These are phyloP conservation scores for Penicillium atrosanguineum DNA, from an alignment of 495 filamentous ascomycete genomes.

Conservation along the genomic window DNA sequence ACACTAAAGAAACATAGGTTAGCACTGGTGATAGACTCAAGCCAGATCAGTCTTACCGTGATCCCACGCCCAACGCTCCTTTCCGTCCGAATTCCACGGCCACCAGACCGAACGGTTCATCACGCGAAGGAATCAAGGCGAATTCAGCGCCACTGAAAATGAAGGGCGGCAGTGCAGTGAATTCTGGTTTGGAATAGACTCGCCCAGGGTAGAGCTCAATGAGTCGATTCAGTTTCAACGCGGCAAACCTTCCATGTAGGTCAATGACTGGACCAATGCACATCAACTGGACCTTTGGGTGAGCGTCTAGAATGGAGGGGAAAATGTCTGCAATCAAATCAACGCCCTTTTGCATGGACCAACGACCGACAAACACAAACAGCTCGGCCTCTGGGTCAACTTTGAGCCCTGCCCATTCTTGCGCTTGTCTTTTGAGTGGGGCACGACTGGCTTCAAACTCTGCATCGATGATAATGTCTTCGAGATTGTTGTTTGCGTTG, in stretches of 20 bases:
- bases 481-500: conserved; percentile 49
- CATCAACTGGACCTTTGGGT: conserved; percentile 67
- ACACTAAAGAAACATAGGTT: conserved; percentile 16
- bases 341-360: conserved; percentile 77
- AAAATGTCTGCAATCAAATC: conserved; percentile 77
- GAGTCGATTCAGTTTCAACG: conserved; percentile 67
- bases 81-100: conserved; percentile 82
- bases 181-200: conserved; percentile 75
- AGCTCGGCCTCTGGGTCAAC: conserved; percentile 68
- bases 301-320: conserved; percentile 66
- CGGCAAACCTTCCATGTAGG: conserved; percentile 75
- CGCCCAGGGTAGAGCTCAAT: conserved; percentile 71
- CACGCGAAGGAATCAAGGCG: conserved; percentile 73
- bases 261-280: conserved; percentile 74
- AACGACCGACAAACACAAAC: conserved; percentile 76
- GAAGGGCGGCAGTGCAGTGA: conserved; percentile 70
- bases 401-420: conserved; percentile 73
- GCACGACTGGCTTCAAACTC: conserved; percentile 56
- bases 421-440: conserved; percentile 65
- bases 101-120: conserved; percentile 77
- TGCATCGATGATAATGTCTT: conserved; percentile 54
- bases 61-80: conserved; percentile 72
- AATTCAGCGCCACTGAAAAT: conserved; percentile 80
- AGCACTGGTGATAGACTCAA: too few relatives aligned
- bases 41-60: conserved; percentile 23